Evolutionary conservation across 371 early-diverging fungal species (phyloP).

Genomic region (Mucor mucedo): DNA sequence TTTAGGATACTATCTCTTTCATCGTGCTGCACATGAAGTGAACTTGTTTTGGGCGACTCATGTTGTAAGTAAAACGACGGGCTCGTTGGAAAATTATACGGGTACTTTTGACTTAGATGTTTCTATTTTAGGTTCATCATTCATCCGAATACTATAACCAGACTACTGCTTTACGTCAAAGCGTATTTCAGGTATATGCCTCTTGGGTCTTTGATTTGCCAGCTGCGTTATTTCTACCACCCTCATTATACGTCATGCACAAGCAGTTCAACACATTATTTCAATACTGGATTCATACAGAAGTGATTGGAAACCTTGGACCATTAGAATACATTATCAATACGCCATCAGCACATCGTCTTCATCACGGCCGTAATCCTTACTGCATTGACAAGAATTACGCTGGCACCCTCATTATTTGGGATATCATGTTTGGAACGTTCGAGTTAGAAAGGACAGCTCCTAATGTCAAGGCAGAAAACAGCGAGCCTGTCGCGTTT

Average conservation of each 20-base stretch:
- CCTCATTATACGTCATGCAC: constrained; percentile 55
- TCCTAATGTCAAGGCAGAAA: neutral
- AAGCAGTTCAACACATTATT: constrained; percentile 54
- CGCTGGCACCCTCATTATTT: constrained; percentile 62
- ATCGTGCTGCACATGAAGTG: constrained; percentile 62
- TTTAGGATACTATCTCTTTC: constrained; percentile 60
- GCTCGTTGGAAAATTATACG: neutral
- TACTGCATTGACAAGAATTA: constrained; percentile 69
- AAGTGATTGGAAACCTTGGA: constrained; percentile 40
- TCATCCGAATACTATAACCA: constrained; percentile 60
- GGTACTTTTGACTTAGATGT: neutral
- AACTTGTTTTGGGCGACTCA: constrained; percentile 63
- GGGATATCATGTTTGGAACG: constrained; percentile 65
- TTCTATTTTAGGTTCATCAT: constrained; percentile 31
- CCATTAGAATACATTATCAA: constrained; percentile 63
- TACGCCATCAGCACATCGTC: constrained; percentile 61
- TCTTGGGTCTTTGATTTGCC: constrained; percentile 42
- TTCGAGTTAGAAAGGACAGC: constrained; percentile 50
- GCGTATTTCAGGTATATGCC: constrained; percentile 48
- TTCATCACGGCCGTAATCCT: constrained; percentile 65
- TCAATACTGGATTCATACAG: constrained; percentile 57
- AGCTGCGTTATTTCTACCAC: constrained; percentile 53
- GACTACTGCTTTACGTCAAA: constrained; percentile 59
- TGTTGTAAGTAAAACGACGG: constrained; percentile 37
- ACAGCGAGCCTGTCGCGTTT: constrained; percentile 53